A percentile compares a stretch with the other conserved stretches of the same genome.
Conservation (phyloP, 2,329 filamentous ascomycete genomes). For the Clarireedia sp. region DNA sequence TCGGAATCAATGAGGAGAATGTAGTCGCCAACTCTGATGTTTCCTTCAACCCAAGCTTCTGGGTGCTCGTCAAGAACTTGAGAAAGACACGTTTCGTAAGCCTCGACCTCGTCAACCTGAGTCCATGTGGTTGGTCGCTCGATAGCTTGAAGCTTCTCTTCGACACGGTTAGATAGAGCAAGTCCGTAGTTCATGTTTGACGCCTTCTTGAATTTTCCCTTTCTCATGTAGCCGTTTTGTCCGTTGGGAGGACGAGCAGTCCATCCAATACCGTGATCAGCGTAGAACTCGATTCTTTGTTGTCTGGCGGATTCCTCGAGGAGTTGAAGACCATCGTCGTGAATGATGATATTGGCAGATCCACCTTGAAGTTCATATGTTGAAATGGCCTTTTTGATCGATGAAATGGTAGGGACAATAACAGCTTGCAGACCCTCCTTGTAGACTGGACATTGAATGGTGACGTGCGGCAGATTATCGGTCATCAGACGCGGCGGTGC, state of each 20-base stretch:
- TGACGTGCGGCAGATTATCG: conserved; percentile 59
- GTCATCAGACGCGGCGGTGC: conserved; percentile 54
- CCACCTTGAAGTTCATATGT: conserved; percentile 73
- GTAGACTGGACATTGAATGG: conserved; percentile 82
- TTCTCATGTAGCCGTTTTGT: conserved; percentile 48
- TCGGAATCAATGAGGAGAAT: conserved; percentile 63
- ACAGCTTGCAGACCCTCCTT: conserved; percentile 72
- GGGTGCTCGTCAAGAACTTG: conserved; percentile 42
- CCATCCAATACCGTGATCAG: conserved; percentile 62
- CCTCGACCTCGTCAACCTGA: conserved; percentile 33
- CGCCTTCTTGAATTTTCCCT: conserved; percentile 47
- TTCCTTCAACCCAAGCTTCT: conserved; percentile 50
- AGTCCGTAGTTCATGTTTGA: conserved; percentile 64
- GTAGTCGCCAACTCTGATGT: conserved; percentile 52
- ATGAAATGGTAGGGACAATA: conserved; percentile 69
- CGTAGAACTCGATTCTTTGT: conserved; percentile 59
- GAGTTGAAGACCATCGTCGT: conserved; percentile 67
- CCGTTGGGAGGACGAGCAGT: conserved; percentile 59
- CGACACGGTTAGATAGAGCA: conserved; percentile 33
- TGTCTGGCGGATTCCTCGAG: conserved; percentile 53
- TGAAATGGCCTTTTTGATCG: conserved; percentile 68
- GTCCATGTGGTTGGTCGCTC: neutral
- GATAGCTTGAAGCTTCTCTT: conserved; percentile 6
- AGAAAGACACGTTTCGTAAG: conserved; percentile 41
- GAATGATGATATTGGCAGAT: conserved; percentile 68